Percentiles rank a stretch among this genome's conserved stretches.
These are phyloP conservation scores for Talaromyces sp. DNA, from an alignment of 2,329 filamentous ascomycete genomes.

Conservation along the genomic window DNA sequence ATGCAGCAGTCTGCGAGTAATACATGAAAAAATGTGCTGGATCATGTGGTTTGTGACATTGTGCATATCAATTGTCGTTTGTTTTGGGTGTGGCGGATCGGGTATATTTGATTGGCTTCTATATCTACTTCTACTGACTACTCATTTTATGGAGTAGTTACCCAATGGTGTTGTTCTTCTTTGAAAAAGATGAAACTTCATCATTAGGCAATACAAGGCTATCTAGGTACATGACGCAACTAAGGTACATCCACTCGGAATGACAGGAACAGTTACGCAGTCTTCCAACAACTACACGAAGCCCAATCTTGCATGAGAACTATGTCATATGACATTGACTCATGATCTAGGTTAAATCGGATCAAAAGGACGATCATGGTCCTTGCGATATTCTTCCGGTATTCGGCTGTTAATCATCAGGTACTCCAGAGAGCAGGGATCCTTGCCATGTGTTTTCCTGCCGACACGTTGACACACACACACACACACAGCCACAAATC, in stretches of 20 bases:
- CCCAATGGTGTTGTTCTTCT: neutral
- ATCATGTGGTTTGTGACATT: neutral
- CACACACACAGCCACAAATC: slow-evolving; percentile 1
- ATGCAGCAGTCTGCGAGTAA: neutral
- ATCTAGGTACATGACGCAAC: too few relatives aligned
- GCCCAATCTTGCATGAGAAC: neutral
- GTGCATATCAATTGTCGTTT: neutral
- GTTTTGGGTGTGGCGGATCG: neutral
- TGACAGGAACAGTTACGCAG: neutral
- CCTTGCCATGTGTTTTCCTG: slow-evolving; percentile 4
- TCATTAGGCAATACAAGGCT: slow-evolving; percentile 1
- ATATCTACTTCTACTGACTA: neutral
- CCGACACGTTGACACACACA: neutral
- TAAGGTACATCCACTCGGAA: neutral
- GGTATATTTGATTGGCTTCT: neutral
- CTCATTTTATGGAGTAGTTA: too few relatives aligned
- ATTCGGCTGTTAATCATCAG: neutral
- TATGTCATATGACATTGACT: slow-evolving; percentile 4
- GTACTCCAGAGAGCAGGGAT: neutral
- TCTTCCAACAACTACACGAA: neutral
- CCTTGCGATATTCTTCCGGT: neutral
- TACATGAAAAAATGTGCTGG: neutral
- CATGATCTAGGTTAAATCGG: neutral
- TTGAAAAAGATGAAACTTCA: neutral
- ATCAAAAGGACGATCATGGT: neutral